Evolutionary conservation across 139 green algal species (phyloP).

Genomic region (Coelastrella sp.): DNA sequence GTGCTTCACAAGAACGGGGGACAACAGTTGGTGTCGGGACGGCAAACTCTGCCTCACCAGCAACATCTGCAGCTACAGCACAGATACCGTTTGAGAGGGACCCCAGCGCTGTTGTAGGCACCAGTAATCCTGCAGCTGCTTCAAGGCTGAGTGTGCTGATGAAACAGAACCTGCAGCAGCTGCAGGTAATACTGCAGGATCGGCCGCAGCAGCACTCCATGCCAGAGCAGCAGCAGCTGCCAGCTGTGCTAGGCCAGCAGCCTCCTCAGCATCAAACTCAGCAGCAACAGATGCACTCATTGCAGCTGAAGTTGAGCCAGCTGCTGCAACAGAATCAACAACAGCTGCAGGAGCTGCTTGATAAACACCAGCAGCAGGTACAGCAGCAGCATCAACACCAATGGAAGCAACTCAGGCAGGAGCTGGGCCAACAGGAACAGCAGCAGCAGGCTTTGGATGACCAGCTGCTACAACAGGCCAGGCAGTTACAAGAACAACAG

Average conservation of each 20-base stretch:
- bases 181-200: constrained; percentile 1
- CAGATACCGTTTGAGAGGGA: no score
- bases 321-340: constrained; percentile 18
- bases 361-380: neutral
- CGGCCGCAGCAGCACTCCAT: neutral
- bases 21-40: no score
- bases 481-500: neutral
- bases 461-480: neutral
- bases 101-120: no score
- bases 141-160: constrained; percentile 27
- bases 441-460: neutral
- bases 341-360: neutral
- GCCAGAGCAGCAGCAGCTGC: neutral
- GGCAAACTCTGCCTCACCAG: no score
- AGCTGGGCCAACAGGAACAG: constrained; percentile 4
- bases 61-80: no score
- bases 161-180: constrained; percentile 19
- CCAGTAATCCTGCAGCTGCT: neutral
- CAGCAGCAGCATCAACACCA: constrained; percentile 8
- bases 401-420: neutral
- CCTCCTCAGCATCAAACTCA: neutral
- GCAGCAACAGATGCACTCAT: neutral
- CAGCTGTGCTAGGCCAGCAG: neutral
- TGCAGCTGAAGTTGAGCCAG: neutral
- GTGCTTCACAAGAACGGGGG: no score